Evolutionary conservation across 306 rosid genomes (phyloP), one percentile per base, ranked within the genome.

Genomic region (Cicer pinnatifidum): DNA sequence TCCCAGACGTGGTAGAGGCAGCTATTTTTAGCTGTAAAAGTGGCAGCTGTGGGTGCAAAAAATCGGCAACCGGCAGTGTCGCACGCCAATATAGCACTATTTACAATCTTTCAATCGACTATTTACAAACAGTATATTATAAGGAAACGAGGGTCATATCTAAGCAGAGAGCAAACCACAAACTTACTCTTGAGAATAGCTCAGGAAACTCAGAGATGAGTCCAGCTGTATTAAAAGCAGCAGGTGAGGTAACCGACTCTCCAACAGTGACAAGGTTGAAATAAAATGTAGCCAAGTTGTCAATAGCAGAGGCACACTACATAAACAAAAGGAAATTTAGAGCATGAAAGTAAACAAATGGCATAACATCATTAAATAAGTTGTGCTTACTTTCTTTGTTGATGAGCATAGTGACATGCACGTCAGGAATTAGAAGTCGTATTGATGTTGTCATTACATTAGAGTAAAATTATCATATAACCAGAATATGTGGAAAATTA

Each of bases 251-350:
- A 62, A 69, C 88, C 10, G 82, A 82, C 87, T 92, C 97, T 65
- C 92, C 93, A 85, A 71, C 84, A 33, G 86, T 88, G 69, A 88
- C 84, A 81, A 85, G 83, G 79, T 72, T 80, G 84, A 92, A 92
- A 81, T 90, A 92, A 84, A 75, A 92, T 68, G 96, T 89, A 60
- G 92, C 97, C 83, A 92, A 61, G 81, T 77, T 87, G 77, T 92
- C 97, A 70, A 92, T 89, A 74, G 96, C 89, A 41, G 86, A 85
- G 61, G 97, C 94, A 41, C 89, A 90, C 97, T 92, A 88, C 75
- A 85, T 61, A 46, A 67, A 28, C 47, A 53, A 48, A 62, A 66
- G 69, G 41, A 60, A 54, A 64, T 37, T 65, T 59, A 45, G 10
- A 9, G 56, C 16, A 50, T 50, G 23, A 39, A 71, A 35, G 71